Evolutionary conservation across 2,329 filamentous ascomycete species (phyloP).

Genomic region (Thelonectria blattea): DNA sequence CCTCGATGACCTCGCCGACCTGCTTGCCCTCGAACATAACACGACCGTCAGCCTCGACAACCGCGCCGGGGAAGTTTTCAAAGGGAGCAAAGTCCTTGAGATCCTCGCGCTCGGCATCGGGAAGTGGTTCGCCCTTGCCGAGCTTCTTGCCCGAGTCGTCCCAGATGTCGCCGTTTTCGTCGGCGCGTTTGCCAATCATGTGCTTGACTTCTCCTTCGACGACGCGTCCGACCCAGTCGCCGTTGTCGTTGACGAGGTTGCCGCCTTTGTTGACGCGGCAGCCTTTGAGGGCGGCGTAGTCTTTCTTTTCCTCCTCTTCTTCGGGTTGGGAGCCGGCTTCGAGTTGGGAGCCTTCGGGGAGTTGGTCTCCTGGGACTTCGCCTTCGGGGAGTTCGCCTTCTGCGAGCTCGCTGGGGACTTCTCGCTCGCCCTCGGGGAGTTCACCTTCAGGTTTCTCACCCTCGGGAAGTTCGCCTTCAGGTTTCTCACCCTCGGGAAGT

Average conservation of each 20-base stretch:
- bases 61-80: slow-evolving; percentile 62
- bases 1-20: slow-evolving; percentile 73
- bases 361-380: not conserved
- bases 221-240: slow-evolving; percentile 65
- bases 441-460: slow-evolving; percentile 11
- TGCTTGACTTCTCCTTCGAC: slow-evolving; percentile 68
- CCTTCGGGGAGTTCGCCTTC: not conserved
- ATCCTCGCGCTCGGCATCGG: slow-evolving; percentile 59
- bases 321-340: slow-evolving; percentile 3
- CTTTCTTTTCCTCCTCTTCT: slow-evolving; percentile 37
- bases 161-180: slow-evolving; percentile 73
- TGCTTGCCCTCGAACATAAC: slow-evolving; percentile 59
- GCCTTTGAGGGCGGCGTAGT: slow-evolving; percentile 58
- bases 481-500: not conserved
- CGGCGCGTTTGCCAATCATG: slow-evolving; percentile 67
- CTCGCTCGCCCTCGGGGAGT: not conserved
- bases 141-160: slow-evolving; percentile 72
- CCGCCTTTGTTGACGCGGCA: slow-evolving; percentile 65
- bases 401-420: not conserved
- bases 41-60: slow-evolving; percentile 59
- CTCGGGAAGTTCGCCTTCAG: slow-evolving; percentile 5
- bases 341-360: slow-evolving; percentile 5
- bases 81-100: slow-evolving; percentile 57
- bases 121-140: slow-evolving; percentile 66
- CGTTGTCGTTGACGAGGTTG: slow-evolving; percentile 61